Evolutionary conservation across 805 yeast species (phyloP), one percentile per base, ranked within the genome.

Genomic region (Wickerhamiella brachini): DNA sequence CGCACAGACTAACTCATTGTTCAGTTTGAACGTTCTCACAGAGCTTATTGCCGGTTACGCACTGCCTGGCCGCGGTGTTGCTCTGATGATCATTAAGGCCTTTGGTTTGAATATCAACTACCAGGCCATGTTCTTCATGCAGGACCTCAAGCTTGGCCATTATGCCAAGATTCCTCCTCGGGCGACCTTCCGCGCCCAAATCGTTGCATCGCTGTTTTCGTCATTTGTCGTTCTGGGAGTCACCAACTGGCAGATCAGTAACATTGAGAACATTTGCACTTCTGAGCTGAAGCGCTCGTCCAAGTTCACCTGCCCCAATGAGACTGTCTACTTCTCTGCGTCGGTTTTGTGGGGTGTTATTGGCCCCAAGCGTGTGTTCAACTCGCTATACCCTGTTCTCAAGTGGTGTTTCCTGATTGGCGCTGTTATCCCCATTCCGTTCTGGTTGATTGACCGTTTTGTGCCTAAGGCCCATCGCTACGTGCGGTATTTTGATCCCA

Each of bases 371-470:
- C 60, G 68, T 23, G 58, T 66, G 15, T 62, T 68, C 48, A 69
- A 73, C 49, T 76, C 77, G 0, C 61, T 80, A 18, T 81, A 81
- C 59, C 85, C 86, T 1, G 67, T 74, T 13, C 66, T 81, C 53
- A 75, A 77, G 61, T 81, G 79, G 76, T 77, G 83, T 54, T 81
- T 81, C 70, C 67, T 81, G 29, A 68, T 78, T 50, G 86, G 87
- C 2, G 64, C 62, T 13, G 42, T 53, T 29, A 44, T 57, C 18
- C 62, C 61, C 12, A 31, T 55, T 24, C 59, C 59, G 24, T 54
- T 52, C 53, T 57, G 53, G 58, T 53, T 49, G 13, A 38, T 48
- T 26, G 48, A 45, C 21, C 26, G 22, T 15, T 49, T 49, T 38
- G 34, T 46, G 60, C 70, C 71, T 23, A 62, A 72, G 2, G 71